These are phyloP conservation scores for Rubus parviflorus DNA, from an alignment of 306 rosid species.

Conservation along the genomic window DNA sequence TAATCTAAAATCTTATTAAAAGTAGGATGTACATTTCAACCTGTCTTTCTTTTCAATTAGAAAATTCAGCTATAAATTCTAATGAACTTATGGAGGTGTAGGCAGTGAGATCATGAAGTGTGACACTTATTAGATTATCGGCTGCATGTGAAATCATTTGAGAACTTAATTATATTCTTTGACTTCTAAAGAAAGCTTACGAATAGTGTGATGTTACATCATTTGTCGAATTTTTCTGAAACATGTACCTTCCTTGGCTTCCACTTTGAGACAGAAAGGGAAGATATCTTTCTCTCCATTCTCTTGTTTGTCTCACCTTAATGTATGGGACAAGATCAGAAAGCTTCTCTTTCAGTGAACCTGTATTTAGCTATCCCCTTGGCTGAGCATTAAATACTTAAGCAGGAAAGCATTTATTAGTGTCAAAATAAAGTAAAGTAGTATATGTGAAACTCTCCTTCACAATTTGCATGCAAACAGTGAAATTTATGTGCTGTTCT, in stretches of 20 bases:
- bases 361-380: background rate
- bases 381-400: background rate
- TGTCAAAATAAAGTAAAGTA: background rate
- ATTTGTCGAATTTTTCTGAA: background rate
- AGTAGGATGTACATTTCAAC: background rate
- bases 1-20: background rate
- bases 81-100: background rate
- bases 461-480: background rate
- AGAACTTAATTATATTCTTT: background rate
- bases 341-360: background rate
- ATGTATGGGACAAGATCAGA: background rate
- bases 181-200: background rate
- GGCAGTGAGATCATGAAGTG: background rate
- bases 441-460: background rate
- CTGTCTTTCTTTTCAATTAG: background rate
- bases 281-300: too few species aligned
- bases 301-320: background rate
- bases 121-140: background rate
- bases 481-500: background rate
- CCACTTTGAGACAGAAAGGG: background rate
- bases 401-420: background rate
- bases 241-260: background rate
- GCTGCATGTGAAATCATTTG: too few species aligned
- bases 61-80: slow-evolving; percentile 9
- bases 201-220: background rate